Evolutionary conservation across 208 protist species (phyloP), one percentile per base, ranked within the genome.

Genomic region (Zelonia costaricensis): DNA sequence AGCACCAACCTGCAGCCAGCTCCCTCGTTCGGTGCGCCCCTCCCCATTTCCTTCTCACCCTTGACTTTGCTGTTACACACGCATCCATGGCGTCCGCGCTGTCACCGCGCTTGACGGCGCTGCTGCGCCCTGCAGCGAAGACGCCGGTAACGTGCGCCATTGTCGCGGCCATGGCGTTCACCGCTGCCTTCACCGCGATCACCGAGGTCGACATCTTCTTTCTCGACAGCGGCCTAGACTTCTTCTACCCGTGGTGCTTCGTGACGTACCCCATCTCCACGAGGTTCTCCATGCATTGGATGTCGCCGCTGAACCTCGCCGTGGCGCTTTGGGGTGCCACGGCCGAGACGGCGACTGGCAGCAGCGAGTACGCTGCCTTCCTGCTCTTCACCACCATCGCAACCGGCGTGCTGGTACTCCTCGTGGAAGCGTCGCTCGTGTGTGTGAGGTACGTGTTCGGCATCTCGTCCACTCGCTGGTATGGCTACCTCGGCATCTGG

Each of bases 401-500:
- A 6, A 79, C 75, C 3, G 69, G 69, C 0, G 12, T 56, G 18
- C 15, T 68, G 2, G 38, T 78, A 20, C 23, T 77, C 15, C 18
- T 83, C 28, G 9, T 78, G 20, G 73, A 69, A n/a, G n/a, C n/a
- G n/a, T n/a, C n/a, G n/a, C n/a, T n/a, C n/a, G n/a, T n/a, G n/a
- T n/a, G n/a, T n/a, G n/a, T n/a, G n/a, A n/a, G n/a, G n/a, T n/a
- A n/a, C n/a, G n/a, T n/a, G n/a, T n/a, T n/a, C n/a, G n/a, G n/a
- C n/a, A n/a, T n/a, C n/a, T n/a, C n/a, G n/a, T n/a, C 15, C 31
- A 28, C 36, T 13, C 33, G 7, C 35, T 36, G 27, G 30, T 59
- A 61, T 22, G 39, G 57, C 10, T 81, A 74, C 60, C 71, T 62
- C 15, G 81, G 81, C 13, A 39, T 69, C 36, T 83, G 76, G 76